Conservation (phyloP, 2,329 filamentous ascomycete genomes). For the Penicillium paneum region DNA sequence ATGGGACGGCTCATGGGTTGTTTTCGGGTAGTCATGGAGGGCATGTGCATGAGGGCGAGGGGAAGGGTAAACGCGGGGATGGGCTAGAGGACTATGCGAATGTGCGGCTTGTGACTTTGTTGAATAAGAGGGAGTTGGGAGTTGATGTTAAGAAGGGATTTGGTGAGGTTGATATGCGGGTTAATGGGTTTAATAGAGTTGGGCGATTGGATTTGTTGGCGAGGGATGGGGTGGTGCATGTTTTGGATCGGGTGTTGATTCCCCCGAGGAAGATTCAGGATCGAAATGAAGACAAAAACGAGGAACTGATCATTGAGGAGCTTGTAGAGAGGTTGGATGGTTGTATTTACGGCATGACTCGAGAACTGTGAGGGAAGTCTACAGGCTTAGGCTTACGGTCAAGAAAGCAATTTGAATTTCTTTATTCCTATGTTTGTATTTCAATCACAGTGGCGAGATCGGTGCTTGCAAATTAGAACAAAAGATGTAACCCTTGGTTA, state of each 20-base stretch:
- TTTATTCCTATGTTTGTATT: slow-evolving; percentile 24
- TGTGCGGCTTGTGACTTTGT: slow-evolving; percentile 52
- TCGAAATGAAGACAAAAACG: slow-evolving; percentile 1
- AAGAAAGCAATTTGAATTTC: slow-evolving; percentile 14
- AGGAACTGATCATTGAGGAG: slow-evolving; percentile 16
- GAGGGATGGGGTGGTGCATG: slow-evolving; percentile 78
- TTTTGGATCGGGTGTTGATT: slow-evolving; percentile 69
- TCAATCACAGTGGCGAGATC: slow-evolving; percentile 12
- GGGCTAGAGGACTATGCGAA: not conserved
- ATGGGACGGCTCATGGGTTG: slow-evolving; percentile 32
- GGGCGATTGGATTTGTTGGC: slow-evolving; percentile 67
- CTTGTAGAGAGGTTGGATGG: slow-evolving; percentile 19
- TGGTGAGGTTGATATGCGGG: slow-evolving; percentile 66
- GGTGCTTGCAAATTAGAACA: slow-evolving; percentile 3
- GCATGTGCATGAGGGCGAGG: slow-evolving; percentile 36
- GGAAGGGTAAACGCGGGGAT: slow-evolving; percentile 37
- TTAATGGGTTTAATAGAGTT: slow-evolving; percentile 71
- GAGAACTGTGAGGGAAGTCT: slow-evolving; percentile 5
- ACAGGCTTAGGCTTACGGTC: not conserved
- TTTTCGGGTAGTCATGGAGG: not conserved
- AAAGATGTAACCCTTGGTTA: not conserved
- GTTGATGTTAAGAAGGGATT: slow-evolving; percentile 69
- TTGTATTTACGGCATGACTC: slow-evolving; percentile 10
- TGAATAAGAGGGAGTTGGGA: slow-evolving; percentile 59
- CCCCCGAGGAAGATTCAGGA: slow-evolving; percentile 59